Base-by-base conservation (phyloP, 2,329 filamentous ascomycete genomes). In the Penicillium sp. region DNA sequence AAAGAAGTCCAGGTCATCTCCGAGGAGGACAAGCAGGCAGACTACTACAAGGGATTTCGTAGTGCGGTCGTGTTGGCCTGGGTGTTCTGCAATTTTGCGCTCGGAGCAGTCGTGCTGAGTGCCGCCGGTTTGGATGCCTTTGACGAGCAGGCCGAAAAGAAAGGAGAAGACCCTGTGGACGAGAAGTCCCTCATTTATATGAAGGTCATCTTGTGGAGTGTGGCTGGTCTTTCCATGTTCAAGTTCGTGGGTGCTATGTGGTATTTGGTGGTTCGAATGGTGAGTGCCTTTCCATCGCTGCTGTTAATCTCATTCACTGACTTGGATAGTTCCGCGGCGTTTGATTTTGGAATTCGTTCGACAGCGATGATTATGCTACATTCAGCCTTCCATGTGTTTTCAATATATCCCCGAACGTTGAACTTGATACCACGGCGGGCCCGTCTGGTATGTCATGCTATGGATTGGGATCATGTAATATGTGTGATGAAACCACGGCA, bases 11-110 rank as follows among this genome's bases (percentile, higher is more conserved):
- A 59, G 12, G 41, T 45, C 1, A 49, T 67, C 2, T 70, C 70
- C n/a, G 65, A 75, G 8, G 60, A 69, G 29, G 89, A 95, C 60
- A 86, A 84, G 58, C 90, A 98, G 64, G 87, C 95, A 71, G 92
- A 98, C 63, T 98, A 96, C 68, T 98, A 98, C 75, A 88, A 89
- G 56, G 92, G 89, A 50, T 95, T 98, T 62, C 80, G 92, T 46
- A 93, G 85, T 13, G 79, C 86, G 17, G 89, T 95, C 51, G 92
- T 98, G 18, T 71, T 96, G 34, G 80, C 84, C 50, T 98, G 92
- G 92, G 95, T 98, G 75, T 86, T 96, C 55, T 88, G 82, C 59
- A 98, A 98, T 65, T 85, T 98, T 62, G 88, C 79, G 0, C 78
- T 98, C 4, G 80, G 79, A 0, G 90, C 90, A 0, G 74, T 93